Conservation (phyloP, 768 basidiomycete species). For the Asterophora parasitica region DNA sequence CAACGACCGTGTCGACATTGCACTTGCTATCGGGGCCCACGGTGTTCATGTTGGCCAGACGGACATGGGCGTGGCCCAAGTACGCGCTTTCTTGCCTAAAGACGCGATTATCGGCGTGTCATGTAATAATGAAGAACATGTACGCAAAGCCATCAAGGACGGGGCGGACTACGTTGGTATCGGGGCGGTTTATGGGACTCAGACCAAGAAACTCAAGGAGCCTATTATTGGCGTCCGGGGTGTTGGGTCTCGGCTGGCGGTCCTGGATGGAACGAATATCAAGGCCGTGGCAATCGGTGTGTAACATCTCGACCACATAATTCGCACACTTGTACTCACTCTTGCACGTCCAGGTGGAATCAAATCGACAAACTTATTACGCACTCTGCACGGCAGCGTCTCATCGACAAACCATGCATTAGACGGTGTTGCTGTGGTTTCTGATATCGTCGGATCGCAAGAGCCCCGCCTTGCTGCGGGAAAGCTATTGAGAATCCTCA, state of each 20-base stretch:
- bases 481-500: conserved; percentile 31
- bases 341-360: conserved; percentile 65
- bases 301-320: conserved; percentile 13
- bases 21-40: conserved; percentile 66
- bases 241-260: conserved; percentile 60
- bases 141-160: conserved; percentile 52
- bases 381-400: conserved; percentile 68
- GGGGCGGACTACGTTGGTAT: conserved; percentile 86
- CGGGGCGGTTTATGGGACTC: conserved; percentile 78
- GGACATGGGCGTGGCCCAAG: conserved; percentile 71
- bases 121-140: conserved; percentile 65
- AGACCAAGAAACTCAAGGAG: conserved; percentile 68
- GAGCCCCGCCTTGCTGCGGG: conserved; percentile 50
- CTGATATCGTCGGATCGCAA: conserved; percentile 70
- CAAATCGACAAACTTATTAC: conserved; percentile 70
- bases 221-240: conserved; percentile 69
- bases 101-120: conserved; percentile 77
- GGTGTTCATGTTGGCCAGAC: conserved; percentile 90
- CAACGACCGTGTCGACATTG: conserved; percentile 86
- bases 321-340: background rate
- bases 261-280: conserved; percentile 56
- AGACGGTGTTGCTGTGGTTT: conserved; percentile 86
- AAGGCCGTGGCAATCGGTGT: conserved; percentile 84
- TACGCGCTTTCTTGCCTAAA: conserved; percentile 61
- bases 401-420: conserved; percentile 53